A percentile compares a stretch with the other conserved stretches of the same genome.
Conservation (phyloP, 2,329 filamentous ascomycete genomes). For the Gaeumannomyces tritici region DNA sequence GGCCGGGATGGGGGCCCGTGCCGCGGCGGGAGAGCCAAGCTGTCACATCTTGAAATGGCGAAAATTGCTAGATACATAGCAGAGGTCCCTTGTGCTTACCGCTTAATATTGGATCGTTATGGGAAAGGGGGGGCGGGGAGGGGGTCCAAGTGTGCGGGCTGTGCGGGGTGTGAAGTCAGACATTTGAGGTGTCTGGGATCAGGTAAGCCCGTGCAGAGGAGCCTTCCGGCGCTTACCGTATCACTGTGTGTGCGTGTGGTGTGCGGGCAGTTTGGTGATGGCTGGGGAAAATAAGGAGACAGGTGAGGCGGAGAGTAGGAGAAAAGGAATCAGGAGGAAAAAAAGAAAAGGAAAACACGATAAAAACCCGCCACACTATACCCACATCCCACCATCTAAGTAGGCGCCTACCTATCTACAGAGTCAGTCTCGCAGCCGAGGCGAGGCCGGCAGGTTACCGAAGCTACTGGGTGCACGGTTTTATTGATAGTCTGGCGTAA, state of each 20-base stretch:
- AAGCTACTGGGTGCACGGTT: neutral
- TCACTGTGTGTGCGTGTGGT: too few species aligned
- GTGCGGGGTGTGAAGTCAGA: neutral
- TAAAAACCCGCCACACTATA: neutral
- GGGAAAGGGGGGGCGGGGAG: neutral
- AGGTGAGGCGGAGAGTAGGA: neutral
- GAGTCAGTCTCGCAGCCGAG: neutral
- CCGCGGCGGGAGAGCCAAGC: neutral
- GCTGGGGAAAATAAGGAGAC: neutral
- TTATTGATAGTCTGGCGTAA: neutral
- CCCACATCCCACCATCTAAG: too few species aligned
- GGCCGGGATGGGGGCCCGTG: neutral
- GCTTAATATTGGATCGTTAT: neutral
- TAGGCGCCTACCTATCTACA: too few species aligned
- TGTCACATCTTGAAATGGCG: neutral
- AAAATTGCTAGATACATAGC: neutral
- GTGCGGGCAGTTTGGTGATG: too few species aligned
- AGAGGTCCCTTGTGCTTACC: neutral
- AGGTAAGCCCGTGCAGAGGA: neutral
- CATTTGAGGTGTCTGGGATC: neutral
- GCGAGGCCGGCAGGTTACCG: neutral
- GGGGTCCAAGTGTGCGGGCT: neutral
- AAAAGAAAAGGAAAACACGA: neutral
- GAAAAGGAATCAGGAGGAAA: neutral
- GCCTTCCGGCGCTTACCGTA: neutral